Evolutionary conservation across 2,329 filamentous ascomycete species (phyloP).

Genomic region (Pseudocercospora cruenta): DNA sequence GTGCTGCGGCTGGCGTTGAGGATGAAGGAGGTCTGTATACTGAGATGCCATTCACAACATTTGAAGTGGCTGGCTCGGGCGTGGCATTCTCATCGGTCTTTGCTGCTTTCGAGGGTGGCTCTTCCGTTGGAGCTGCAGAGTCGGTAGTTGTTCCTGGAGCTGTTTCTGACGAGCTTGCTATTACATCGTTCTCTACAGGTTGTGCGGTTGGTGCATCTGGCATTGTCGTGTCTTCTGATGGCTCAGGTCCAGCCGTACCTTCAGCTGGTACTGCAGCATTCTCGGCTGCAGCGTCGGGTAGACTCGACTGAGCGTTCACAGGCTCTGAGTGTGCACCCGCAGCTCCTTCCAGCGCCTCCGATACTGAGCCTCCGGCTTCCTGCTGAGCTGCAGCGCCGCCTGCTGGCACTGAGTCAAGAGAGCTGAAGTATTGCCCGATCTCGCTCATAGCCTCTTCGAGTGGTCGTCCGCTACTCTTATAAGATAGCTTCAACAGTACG

Average conservation of each 20-base stretch:
- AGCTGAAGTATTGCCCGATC: slow-evolving; percentile 75
- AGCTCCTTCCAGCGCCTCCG: slow-evolving; percentile 21
- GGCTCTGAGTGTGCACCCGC: slow-evolving; percentile 35
- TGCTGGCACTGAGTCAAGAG: slow-evolving; percentile 38
- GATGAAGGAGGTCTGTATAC: slow-evolving; percentile 77
- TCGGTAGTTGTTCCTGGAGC: slow-evolving; percentile 7
- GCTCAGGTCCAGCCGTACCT: slow-evolving; percentile 31
- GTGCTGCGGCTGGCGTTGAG: slow-evolving; percentile 74
- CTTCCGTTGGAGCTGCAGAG: neutral
- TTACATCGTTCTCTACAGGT: slow-evolving; percentile 31
- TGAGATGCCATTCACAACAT: slow-evolving; percentile 36
- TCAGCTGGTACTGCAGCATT: slow-evolving; percentile 29
- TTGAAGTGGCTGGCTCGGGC: slow-evolving; percentile 15
- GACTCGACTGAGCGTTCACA: slow-evolving; percentile 23
- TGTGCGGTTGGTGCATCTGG: slow-evolving; percentile 28
- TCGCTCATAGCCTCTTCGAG: slow-evolving; percentile 83
- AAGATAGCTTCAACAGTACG: slow-evolving; percentile 76
- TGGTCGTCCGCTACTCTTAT: slow-evolving; percentile 74
- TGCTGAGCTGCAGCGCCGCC: slow-evolving; percentile 18
- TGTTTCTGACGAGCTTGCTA: slow-evolving; percentile 36
- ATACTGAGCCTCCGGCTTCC: neutral
- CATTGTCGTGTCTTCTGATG: slow-evolving; percentile 32
- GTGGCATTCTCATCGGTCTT: neutral
- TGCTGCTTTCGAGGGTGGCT: slow-evolving; percentile 11
- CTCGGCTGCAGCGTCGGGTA: slow-evolving; percentile 30